These are phyloP conservation scores for Stephanodiscus triporus DNA, from an alignment of 108 stramenopile species.

Conservation along the genomic window DNA sequence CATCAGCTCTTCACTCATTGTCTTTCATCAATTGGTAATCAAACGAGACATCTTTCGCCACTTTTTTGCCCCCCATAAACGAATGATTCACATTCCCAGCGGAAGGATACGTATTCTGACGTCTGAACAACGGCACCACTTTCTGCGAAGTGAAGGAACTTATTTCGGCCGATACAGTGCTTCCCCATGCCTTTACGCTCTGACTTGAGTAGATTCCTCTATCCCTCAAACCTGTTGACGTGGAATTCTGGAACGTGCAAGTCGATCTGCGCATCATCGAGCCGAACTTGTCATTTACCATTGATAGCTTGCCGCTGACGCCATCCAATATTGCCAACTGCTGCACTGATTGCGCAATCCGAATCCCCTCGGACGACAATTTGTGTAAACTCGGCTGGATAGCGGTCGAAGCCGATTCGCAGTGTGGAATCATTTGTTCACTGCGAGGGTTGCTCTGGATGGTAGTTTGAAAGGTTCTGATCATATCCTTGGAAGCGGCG, in stretches of 20 bases:
- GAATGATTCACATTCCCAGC: neutral
- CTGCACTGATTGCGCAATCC: conserved; percentile 17
- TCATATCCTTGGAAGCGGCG: conserved; percentile 6
- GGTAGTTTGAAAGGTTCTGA: conserved; percentile 9
- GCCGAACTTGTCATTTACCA: conserved; percentile 10
- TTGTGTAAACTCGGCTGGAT: conserved; percentile 12
- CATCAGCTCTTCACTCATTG: neutral
- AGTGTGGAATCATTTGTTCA: conserved; percentile 5
- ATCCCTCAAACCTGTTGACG: conserved; percentile 1
- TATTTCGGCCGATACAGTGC: conserved; percentile 15
- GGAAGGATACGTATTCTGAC: conserved; percentile 11
- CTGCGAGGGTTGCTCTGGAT: neutral
- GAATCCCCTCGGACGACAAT: conserved; percentile 6
- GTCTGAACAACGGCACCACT: conserved; percentile 13
- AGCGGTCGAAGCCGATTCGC: neutral
- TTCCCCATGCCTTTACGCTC: conserved; percentile 9
- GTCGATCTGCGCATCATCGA: neutral
- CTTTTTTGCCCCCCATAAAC: neutral
- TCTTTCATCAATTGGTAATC: conserved; percentile 18
- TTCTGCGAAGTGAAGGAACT: conserved; percentile 17
- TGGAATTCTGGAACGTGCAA: neutral
- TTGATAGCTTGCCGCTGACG: conserved; percentile 6
- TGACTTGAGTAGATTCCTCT: conserved; percentile 18
- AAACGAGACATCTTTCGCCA: neutral
- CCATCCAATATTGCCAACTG: conserved; percentile 8